Evolutionary conservation across 768 basidiomycete species (phyloP), one percentile per base, ranked within the genome.

Genomic region (Exsudoporus frostii): DNA sequence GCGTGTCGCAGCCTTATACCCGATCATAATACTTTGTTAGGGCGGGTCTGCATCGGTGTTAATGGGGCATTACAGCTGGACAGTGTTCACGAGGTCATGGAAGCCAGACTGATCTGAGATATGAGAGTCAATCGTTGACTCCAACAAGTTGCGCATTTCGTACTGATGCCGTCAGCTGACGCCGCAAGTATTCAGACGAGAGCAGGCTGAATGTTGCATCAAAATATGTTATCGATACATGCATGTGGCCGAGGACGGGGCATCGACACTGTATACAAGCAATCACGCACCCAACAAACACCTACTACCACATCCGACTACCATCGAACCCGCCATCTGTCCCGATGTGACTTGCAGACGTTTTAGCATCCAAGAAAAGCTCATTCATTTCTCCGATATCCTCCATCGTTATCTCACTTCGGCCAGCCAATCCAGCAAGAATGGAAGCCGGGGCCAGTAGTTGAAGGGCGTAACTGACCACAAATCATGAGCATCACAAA

Each of bases 341-440:
- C 58, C 71, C 70, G 33, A 84, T 83, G 55, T 79, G 75, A 22
- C 69, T 65, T n/a, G 85, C 85, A 51, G 79, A 81, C 0, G 88
- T 86, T 67, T 94, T 96, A 19, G 96, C 93, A 69, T 98, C 95
- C 62, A 98, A 76, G 78, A 99, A 99, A 30, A 99, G 75, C 65
- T 92, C 91, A 58, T 86, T 87, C 86, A 97, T 93, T 78, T 98
- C 94, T 32, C 80, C 79, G 45, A 98, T 85, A 69, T 99, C 97
- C 58, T 98, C 93, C 4, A 85, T 72, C 55, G 85, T 82, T 51
- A 98, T 92, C 63, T 93, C 86, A 32, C 72, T 78, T 53, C 92
- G 85, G 3, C 95, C 94, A 0, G 79, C 81, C 29, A 94, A 71
- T 33, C 76, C 74, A 3, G 94, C 86, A 4, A 98, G 79, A 64